Conservation (phyloP, 305 asterid species). For the Rubia balearica region DNA sequence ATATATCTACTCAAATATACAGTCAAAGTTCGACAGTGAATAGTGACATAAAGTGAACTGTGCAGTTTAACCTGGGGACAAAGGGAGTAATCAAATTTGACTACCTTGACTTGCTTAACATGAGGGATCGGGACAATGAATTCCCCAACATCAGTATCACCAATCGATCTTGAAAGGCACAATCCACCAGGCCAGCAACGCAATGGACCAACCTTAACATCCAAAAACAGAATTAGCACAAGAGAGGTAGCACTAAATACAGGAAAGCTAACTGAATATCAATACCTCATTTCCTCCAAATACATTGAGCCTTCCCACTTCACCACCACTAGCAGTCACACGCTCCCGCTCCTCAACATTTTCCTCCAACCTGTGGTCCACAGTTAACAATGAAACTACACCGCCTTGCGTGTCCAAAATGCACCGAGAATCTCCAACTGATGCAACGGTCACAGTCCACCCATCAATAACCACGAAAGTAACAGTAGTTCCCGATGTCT, state of each 20-base stretch:
- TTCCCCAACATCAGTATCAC: conserved; percentile 98
- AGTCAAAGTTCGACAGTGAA: no score
- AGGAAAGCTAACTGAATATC: neutral
- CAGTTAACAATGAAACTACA: conserved; percentile 77
- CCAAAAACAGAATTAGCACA: conserved; percentile 7
- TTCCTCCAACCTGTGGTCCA: conserved; percentile 93
- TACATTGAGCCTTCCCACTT: conserved; percentile 87
- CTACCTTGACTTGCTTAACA: conserved; percentile 99
- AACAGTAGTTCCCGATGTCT: conserved; percentile 87
- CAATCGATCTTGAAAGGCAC: conserved; percentile 97
- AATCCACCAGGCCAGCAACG: conserved; percentile 99
- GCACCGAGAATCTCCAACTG: conserved; percentile 93
- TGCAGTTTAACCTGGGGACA: no score
- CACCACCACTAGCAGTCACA: conserved; percentile 97
- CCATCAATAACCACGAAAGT: conserved; percentile 82
- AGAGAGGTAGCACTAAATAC: neutral
- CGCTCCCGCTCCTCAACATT: conserved; percentile 92
- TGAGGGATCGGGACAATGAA: conserved; percentile 93
- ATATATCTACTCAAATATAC: no score
- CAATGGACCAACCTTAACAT: conserved; percentile 80
- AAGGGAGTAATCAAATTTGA: conserved; percentile 14
- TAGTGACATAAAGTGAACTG: no score
- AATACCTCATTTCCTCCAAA: conserved; percentile 83
- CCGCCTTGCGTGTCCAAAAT: conserved; percentile 88
- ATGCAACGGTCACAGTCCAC: conserved; percentile 93